These are phyloP conservation scores for Salvia rosmarinus DNA, from an alignment of 257 asterid species.

Conservation along the genomic window DNA sequence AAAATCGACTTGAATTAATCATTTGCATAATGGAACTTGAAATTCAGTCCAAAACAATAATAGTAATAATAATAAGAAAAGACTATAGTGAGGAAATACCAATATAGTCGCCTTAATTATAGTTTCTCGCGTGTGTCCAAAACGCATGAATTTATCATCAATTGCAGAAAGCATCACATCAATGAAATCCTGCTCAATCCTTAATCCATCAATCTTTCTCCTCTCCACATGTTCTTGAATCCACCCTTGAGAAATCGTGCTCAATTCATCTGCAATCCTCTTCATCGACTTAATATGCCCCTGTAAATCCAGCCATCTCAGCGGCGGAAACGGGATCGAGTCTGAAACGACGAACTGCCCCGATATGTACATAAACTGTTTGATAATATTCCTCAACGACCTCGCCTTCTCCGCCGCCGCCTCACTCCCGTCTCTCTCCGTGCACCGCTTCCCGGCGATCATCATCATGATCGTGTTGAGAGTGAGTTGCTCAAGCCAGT, in stretches of 20 bases:
- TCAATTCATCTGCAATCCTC: conserved; percentile 40
- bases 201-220: background rate
- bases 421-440: background rate
- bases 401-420: conserved; percentile 24
- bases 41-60: no score
- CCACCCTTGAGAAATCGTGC: conserved; percentile 41
- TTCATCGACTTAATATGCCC: conserved; percentile 53
- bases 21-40: no score
- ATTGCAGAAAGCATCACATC: conserved; percentile 53
- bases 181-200: conserved; percentile 47
- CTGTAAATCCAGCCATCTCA: conserved; percentile 52
- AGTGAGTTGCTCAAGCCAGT: conserved; percentile 44
- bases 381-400: conserved; percentile 33
- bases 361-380: conserved; percentile 43
- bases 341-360: conserved; percentile 47
- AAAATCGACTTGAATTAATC: no score
- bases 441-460: conserved; percentile 51
- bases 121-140: conserved; percentile 41
- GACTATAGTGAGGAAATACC: conserved; percentile 32
- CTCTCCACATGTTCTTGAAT: conserved; percentile 43
- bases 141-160: conserved; percentile 37
- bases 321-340: conserved; percentile 39
- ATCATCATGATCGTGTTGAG: conserved; percentile 44
- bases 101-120: conserved; percentile 53
- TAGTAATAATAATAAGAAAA: background rate